phyloP scores from a whole-genome alignment of 768 basidiomycete genomes.

The Naematelia encephala region DNA sequence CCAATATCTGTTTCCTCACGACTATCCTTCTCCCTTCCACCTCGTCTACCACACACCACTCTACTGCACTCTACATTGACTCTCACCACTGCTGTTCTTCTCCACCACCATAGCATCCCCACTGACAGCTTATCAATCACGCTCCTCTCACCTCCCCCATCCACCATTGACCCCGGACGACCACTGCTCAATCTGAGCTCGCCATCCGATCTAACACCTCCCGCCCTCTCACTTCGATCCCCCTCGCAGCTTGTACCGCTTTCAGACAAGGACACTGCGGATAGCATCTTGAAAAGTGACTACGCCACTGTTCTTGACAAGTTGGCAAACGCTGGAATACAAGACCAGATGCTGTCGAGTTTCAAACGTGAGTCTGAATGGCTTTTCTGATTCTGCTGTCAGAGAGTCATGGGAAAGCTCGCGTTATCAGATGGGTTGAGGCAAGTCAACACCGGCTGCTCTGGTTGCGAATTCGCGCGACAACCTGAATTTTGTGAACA shows the following conservation, averaged over 20 bases:
- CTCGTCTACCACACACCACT: neutral
- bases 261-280: neutral
- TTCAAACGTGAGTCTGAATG: slow-evolving; percentile 39
- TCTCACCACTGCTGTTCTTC: neutral
- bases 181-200: neutral
- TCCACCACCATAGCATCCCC: no score
- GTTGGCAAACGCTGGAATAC: slow-evolving; percentile 22
- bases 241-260: slow-evolving; percentile 2
- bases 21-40: no score
- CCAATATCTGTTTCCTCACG: neutral
- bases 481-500: no score
- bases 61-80: neutral
- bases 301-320: slow-evolving; percentile 16
- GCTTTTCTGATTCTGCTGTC: neutral
- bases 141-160: neutral
- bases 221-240: neutral
- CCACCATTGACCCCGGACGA: neutral
- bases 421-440: no score
- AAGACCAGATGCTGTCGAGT: slow-evolving; percentile 43
- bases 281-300: neutral
- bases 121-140: neutral
- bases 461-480: no score
- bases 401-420: no score
- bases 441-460: no score
- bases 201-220: neutral